Conservation (phyloP, 2,329 filamentous ascomycete genomes). For the Huntiella bhutanensis region DNA sequence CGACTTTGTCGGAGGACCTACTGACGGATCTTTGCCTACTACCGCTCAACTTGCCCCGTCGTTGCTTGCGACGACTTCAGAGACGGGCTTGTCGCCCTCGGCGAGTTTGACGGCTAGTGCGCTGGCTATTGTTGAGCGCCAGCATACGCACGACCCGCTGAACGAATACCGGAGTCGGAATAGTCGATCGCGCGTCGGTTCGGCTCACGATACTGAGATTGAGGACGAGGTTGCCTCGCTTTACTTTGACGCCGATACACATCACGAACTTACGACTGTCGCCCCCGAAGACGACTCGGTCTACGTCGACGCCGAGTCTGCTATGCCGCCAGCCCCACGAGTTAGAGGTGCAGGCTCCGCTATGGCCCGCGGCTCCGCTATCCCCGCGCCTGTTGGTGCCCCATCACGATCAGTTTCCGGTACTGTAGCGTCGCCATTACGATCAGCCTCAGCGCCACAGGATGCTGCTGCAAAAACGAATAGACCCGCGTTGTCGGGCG, state of each 20-base stretch:
- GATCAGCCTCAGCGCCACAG: slow-evolving; percentile 9
- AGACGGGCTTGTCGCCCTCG: neutral
- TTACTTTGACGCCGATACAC: slow-evolving; percentile 4
- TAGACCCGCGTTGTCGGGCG: neutral
- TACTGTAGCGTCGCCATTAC: neutral
- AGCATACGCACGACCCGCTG: neutral
- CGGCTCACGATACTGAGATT: slow-evolving; percentile 1
- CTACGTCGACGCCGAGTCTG: neutral
- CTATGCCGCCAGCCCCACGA: neutral
- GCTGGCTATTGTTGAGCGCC: neutral
- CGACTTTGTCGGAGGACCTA: slow-evolving; percentile 2
- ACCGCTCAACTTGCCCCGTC: neutral
- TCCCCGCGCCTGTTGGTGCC: slow-evolving; percentile 6
- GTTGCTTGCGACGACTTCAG: neutral
- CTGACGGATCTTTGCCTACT: no score
- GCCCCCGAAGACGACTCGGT: neutral
- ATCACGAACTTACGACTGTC: neutral
- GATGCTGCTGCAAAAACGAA: slow-evolving; percentile 6
- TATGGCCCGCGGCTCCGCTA: slow-evolving; percentile 7
- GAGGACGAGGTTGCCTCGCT: slow-evolving; percentile 4
- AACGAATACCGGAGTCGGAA: neutral
- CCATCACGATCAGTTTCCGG: neutral
- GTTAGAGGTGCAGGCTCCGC: neutral
- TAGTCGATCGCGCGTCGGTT: neutral
- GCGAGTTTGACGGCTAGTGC: neutral